Percentiles rank a stretch among this genome's conserved stretches.
These are phyloP conservation scores for Mucor mucedo DNA, from an alignment of 371 early-diverging fungal species.

Conservation along the genomic window DNA sequence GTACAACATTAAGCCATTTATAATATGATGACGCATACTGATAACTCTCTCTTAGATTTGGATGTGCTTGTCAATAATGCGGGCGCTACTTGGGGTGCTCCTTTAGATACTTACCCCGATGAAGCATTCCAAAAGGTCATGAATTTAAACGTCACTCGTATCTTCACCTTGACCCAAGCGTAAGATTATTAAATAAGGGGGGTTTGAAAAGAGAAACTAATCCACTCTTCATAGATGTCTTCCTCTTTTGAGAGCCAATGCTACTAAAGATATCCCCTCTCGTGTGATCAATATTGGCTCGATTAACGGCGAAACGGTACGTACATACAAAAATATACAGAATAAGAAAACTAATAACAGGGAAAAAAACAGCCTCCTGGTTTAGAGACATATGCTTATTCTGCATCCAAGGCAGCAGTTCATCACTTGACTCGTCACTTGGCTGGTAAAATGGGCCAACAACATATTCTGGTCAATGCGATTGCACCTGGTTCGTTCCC, in stretches of 20 bases:
- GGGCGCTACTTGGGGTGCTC: slow-evolving; percentile 80
- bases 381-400: slow-evolving; percentile 76
- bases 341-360: slow-evolving; percentile 3
- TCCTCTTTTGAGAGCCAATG: slow-evolving; percentile 75
- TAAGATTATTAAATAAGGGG: slow-evolving; percentile 36
- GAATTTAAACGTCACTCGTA: slow-evolving; percentile 86
- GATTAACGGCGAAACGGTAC: slow-evolving; percentile 71
- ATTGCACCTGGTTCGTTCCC: slow-evolving; percentile 92
- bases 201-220: neutral
- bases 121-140: slow-evolving; percentile 79
- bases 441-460: slow-evolving; percentile 67
- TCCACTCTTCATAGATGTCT: slow-evolving; percentile 48
- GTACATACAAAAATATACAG: too few relatives aligned
- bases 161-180: slow-evolving; percentile 86
- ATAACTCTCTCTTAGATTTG: slow-evolving; percentile 54
- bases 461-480: slow-evolving; percentile 83
- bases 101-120: slow-evolving; percentile 70
- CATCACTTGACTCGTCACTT: slow-evolving; percentile 78
- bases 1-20: neutral
- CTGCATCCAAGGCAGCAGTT: slow-evolving; percentile 80
- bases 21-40: neutral
- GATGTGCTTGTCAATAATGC: slow-evolving; percentile 89
- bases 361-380: slow-evolving; percentile 46
- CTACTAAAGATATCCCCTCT: slow-evolving; percentile 60
- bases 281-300: slow-evolving; percentile 74